phyloP scores from a whole-genome alignment of 768 basidiomycete species.

The Boletus reticulatus region DNA sequence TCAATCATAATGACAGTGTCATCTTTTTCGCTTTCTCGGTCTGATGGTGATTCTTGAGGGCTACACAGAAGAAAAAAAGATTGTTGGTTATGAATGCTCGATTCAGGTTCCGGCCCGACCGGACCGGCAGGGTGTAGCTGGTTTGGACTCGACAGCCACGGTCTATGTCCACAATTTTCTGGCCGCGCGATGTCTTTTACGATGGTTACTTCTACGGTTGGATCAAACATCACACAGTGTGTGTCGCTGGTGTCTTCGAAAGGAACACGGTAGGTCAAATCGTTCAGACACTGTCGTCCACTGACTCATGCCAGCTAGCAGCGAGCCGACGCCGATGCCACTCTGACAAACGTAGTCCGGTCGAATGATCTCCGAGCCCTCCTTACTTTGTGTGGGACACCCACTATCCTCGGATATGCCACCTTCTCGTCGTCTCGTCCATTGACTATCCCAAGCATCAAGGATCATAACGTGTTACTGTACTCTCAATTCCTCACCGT shows the following conservation, averaged over 20 bases:
- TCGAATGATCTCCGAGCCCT: conserved; percentile 18
- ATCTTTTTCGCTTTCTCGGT: too few relatives aligned
- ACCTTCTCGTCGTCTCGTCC: conserved; percentile 13
- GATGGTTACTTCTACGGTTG: conserved; percentile 61
- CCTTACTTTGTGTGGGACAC: conserved; percentile 15
- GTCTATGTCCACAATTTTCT: conserved; percentile 46
- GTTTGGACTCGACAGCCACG: not conserved
- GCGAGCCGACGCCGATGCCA: conserved; percentile 15
- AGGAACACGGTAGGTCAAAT: conserved; percentile 30
- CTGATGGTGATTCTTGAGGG: too few relatives aligned
- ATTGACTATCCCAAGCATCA: conserved; percentile 29
- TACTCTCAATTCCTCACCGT: conserved; percentile 4
- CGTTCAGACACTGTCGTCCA: not conserved
- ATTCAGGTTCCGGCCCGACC: conserved; percentile 2
- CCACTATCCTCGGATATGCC: conserved; percentile 33
- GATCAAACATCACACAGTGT: conserved; percentile 41
- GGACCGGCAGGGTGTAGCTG: not conserved
- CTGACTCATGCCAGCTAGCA: conserved; percentile 2
- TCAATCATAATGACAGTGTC: not conserved
- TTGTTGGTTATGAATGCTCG: too few relatives aligned
- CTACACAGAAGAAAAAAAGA: too few relatives aligned
- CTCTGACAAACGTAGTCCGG: conserved; percentile 11
- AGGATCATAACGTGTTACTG: conserved; percentile 28
- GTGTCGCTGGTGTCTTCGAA: conserved; percentile 51
- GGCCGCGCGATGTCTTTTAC: conserved; percentile 51